These are phyloP conservation scores for Austroboletus novae-zelandiae DNA, from an alignment of 1,284 basidiomycete genomes.

Conservation along the genomic window DNA sequence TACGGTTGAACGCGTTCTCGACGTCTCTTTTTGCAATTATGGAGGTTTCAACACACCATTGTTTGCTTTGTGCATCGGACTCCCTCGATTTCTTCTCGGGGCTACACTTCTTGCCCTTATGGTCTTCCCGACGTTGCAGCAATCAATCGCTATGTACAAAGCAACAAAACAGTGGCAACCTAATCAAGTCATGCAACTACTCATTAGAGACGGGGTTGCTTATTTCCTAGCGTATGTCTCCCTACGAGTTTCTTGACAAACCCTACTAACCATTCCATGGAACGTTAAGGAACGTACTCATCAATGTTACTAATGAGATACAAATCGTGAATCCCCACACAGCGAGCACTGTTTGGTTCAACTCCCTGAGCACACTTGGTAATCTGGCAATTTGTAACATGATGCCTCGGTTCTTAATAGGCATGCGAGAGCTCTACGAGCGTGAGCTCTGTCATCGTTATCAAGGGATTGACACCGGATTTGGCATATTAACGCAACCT, in stretches of 20 bases:
- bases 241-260: neutral
- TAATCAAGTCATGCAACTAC: neutral
- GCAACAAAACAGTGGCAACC: neutral
- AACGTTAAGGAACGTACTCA: neutral
- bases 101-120: neutral
- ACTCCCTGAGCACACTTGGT: neutral
- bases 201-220: neutral
- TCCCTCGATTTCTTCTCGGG: neutral
- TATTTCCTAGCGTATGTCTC: neutral
- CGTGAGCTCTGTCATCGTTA: neutral
- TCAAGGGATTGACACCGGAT: neutral
- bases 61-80: neutral
- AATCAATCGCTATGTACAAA: neutral
- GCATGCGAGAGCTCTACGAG: neutral
- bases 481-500: neutral
- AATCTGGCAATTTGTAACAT: rapidly evolving
- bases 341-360: neutral
- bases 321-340: neutral
- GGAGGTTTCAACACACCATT: too few species aligned
- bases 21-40: neutral
- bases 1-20: neutral
- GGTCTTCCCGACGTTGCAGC: neutral
- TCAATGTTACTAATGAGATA: neutral
- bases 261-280: neutral
- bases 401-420: neutral